Evolutionary conservation across 2,329 filamentous ascomycete species (phyloP), one percentile per base, ranked within the genome.

Genomic region (Zymoseptoria ardabiliae): DNA sequence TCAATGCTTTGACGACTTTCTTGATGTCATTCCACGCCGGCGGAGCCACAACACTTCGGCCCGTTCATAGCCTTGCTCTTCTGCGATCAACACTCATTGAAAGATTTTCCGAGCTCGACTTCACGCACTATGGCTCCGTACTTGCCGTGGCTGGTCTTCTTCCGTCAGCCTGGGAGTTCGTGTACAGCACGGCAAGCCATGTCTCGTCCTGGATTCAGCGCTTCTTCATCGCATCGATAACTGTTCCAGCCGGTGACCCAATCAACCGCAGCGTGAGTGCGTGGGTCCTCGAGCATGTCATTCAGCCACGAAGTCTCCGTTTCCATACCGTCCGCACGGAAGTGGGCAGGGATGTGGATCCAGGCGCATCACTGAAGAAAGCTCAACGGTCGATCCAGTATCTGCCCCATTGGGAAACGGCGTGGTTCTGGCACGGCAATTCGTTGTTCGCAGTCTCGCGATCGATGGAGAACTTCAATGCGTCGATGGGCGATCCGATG

Each of bases 261-360:
- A 28, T 66, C 4, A 68, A 68, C 35, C 57, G 66, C 13, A 66
- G 63, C 51, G 64, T 68, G 54, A 65, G 61, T 55, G 63, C 58
- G 49, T 68, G 66, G 66, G 50, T 68, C 10, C 56, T 66, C 48
- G 66, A 68, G 45, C 60, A 64, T 50, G 59, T 68, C 35, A 60
- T 68, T 17, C 55, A 66, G 21, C 63, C 64, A 11, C 53, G 63
- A 21, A 52, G 61, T 17, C 45, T 65, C 52, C 59, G 66, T 22
- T 68, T 68, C 19, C 61, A 66, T 20, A 68, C 64, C 23, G 66
- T 65, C 3, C 61, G 66, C 7, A 68, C 66, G 2, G 63, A 66
- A 20, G 30, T 65, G 5, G 60, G 61, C 6, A 57, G 63, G n/a
- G 58, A 63, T 48, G 28, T 57, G 8, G 66, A 65, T 49, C 64